Conservation (phyloP, 2,329 filamentous ascomycete genomes). For the Alternaria brassicae region DNA sequence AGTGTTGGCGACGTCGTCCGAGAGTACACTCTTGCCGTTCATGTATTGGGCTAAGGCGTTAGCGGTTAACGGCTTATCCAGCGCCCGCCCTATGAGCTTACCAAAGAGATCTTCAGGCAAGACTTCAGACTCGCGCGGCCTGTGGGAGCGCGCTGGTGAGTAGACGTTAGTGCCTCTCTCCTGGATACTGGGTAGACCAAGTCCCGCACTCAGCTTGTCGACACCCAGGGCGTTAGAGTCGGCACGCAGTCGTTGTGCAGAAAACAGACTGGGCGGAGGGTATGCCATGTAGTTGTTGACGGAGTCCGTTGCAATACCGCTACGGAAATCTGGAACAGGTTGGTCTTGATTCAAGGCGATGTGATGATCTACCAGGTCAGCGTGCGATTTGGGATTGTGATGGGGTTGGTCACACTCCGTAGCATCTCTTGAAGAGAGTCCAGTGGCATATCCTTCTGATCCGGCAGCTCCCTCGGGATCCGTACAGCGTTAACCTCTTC, state of each 20-base stretch:
- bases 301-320: neutral
- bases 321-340: neutral
- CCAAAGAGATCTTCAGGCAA: constrained; percentile 15
- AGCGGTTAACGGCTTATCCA: constrained; percentile 31
- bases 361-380: constrained; percentile 6
- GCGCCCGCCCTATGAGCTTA: constrained; percentile 32
- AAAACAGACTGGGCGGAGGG: neutral
- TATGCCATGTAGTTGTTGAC: neutral
- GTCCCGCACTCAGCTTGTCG: constrained; percentile 25
- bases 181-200: constrained; percentile 21
- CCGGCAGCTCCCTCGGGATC: neutral
- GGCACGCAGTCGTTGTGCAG: neutral
- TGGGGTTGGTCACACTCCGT: neutral
- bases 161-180: neutral
- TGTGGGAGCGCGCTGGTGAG: constrained; percentile 2
- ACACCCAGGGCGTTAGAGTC: constrained; percentile 16
- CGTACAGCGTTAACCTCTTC: neutral
- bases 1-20: neutral
- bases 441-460: neutral
- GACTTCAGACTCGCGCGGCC: constrained; percentile 6
- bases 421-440: constrained; percentile 2
- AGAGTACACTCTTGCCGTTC: constrained; percentile 1
- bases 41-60: constrained; percentile 27
- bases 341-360: neutral
- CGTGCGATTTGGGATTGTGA: neutral